Conservation (phyloP, 148 eudicot genomes). For the Nepenthes mirabilis region DNA sequence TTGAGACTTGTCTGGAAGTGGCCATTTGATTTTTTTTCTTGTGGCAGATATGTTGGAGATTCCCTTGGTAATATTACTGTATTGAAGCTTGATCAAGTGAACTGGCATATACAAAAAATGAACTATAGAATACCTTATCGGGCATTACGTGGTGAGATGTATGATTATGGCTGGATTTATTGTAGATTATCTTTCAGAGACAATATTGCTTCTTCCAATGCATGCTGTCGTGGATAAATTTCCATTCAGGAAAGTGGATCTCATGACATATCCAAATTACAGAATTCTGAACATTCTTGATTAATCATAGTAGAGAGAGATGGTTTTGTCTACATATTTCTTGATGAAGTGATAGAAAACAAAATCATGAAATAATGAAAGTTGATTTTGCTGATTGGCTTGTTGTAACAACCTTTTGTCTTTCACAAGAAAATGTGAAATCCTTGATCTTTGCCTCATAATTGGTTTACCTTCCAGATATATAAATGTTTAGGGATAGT, state of each 20-base stretch:
- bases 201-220: background rate
- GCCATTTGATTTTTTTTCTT: background rate
- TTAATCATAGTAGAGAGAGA: too few species aligned
- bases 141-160: conserved; percentile 50
- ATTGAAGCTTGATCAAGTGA: conserved; percentile 46
- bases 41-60: conserved; percentile 70
- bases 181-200: background rate
- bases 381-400: too few species aligned
- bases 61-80: conserved; percentile 61
- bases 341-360: too few species aligned
- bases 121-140: conserved; percentile 65
- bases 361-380: too few species aligned
- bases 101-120: conserved; percentile 41
- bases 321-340: too few species aligned
- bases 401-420: too few species aligned
- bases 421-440: too few species aligned
- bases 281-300: too few species aligned
- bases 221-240: background rate
- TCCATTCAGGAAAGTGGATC: background rate
- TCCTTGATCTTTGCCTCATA: too few species aligned
- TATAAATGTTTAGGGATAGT: background rate
- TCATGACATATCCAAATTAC: too few species aligned
- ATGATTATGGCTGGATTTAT: background rate
- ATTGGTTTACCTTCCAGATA: too few species aligned
- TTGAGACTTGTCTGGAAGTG: background rate